phyloP scores from a whole-genome alignment of 164 flowering plant genomes.

The Umbellularia californica region DNA sequence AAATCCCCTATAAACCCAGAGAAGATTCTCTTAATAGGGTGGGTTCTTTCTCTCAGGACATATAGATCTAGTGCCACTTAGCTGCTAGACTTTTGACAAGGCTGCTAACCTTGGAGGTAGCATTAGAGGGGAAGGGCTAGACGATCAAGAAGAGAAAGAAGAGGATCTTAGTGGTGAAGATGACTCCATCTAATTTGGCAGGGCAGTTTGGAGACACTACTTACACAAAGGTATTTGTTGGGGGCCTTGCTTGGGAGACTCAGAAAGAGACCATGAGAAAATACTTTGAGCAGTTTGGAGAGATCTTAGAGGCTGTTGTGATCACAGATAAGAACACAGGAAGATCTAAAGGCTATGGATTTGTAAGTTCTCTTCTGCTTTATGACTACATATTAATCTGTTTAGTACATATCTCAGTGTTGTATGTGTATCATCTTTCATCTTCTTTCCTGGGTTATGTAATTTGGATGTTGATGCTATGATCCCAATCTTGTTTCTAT shows the following conservation, averaged over 20 bases:
- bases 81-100: neutral
- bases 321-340: slow-evolving; percentile 38
- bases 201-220: slow-evolving; percentile 87
- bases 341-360: slow-evolving; percentile 49
- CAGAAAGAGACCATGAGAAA: slow-evolving; percentile 68
- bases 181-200: slow-evolving; percentile 46
- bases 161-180: slow-evolving; percentile 9
- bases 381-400: too few relatives aligned
- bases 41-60: slow-evolving; percentile 5
- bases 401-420: neutral
- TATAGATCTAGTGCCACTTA: neutral
- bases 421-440: neutral
- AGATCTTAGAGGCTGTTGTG: slow-evolving; percentile 45
- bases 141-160: neutral
- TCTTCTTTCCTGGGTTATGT: neutral
- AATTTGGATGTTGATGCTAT: neutral
- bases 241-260: slow-evolving; percentile 98
- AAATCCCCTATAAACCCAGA: too few relatives aligned
- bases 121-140: neutral
- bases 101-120: slow-evolving; percentile 15
- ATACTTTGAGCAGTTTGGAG: slow-evolving; percentile 53
- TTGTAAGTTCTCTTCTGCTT: slow-evolving; percentile 1
- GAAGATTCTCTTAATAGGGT: slow-evolving; percentile 14
- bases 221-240: slow-evolving; percentile 89
- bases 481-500: neutral